These are phyloP conservation scores for Ensete glaucum DNA, from an alignment of 176 grass and related monocot species.

Conservation along the genomic window DNA sequence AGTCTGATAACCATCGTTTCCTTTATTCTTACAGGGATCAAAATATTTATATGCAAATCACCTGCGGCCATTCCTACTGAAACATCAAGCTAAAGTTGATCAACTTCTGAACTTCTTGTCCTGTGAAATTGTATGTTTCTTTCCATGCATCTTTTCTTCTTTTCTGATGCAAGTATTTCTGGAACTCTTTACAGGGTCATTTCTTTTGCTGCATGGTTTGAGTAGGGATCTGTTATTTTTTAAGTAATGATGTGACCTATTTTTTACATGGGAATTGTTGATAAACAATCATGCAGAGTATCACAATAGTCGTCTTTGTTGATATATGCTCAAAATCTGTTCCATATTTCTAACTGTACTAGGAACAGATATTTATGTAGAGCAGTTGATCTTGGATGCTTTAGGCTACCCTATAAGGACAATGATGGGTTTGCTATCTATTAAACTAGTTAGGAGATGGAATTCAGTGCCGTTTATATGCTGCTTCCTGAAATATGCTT, in stretches of 20 bases:
- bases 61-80: conserved; percentile 61
- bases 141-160: conserved; percentile 2
- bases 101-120: conserved; percentile 53
- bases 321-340: background rate
- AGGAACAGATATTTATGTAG: background rate
- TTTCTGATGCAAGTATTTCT: background rate
- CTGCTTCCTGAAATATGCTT: background rate
- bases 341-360: background rate
- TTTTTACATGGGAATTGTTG: background rate
- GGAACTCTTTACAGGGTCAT: background rate
- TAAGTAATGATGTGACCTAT: background rate
- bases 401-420: background rate
- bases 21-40: conserved; percentile 58
- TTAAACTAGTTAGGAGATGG: background rate
- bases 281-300: background rate
- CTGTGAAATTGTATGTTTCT: conserved; percentile 65
- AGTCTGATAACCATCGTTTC: background rate
- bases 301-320: background rate
- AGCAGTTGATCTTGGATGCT: background rate
- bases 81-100: conserved; percentile 84
- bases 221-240: background rate
- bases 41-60: conserved; percentile 72
- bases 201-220: background rate
- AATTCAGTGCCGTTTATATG: background rate
- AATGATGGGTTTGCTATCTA: background rate